Evolutionary conservation across 768 basidiomycete species (phyloP), one percentile per base, ranked within the genome.

Genomic region (Lyophyllum semitale): DNA sequence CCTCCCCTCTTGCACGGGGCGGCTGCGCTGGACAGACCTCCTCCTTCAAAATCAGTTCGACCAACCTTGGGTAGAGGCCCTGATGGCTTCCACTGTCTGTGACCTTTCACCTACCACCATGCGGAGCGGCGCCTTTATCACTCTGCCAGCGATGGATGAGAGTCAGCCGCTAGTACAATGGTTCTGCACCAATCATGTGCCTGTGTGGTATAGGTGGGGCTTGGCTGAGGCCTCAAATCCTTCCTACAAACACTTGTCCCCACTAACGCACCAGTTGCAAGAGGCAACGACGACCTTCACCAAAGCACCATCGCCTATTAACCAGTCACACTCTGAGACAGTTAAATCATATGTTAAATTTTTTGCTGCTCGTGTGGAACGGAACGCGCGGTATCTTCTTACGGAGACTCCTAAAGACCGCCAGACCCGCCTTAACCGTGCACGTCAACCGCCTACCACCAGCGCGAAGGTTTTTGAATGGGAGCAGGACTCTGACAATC

Each of bases 131-230:
- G n/a, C 38, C 23, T 56, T 54, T 13, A 32, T 32, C 2, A 30
- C 29, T 6, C 15, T 35, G 15, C 6, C 8, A 3, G 22, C 15
- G 1, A 13, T 20, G n/a, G 37, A 54, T 18, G 20, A 25, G 1
- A 22, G n/a, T 8, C 54, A 56, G 11, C 41, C 49, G 2, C 1
- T 38, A 2, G 41, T 59, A 1, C 20, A 3, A 26, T 57, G 55
- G 55, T 47, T 40, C 26, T 29, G 26, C 15, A 2, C 38, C 18
- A 46, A 27, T 4, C n/a, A 48, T 18, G 22, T 59, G 13, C 54
- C 58, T 20, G 54, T 59, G 9, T 59, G 58, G 58, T 59, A 59
- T 22, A 3, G n/a, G 25, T 59, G 54, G 58, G 49, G 45, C 20
- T 6, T 4, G 17, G 8, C 30, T 12, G 52, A 58, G 29, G 11